phyloP scores from a whole-genome alignment of 208 protist species.

The Blechomonas ayalai region DNA sequence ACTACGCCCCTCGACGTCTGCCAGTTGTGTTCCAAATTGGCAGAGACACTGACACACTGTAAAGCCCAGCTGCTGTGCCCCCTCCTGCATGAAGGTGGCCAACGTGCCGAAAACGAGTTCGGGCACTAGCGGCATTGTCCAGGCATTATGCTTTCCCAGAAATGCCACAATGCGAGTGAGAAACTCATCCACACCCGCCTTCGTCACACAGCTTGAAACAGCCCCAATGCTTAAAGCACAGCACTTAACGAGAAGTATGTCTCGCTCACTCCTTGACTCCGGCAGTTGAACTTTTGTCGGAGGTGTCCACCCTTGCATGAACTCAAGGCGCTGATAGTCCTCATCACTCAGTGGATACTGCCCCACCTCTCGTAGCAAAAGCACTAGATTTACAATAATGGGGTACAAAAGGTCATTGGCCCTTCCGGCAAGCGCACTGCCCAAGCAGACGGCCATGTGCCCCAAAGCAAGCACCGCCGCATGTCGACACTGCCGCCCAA shows the following conservation, averaged over 20 bases:
- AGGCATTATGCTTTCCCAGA: constrained; percentile 38
- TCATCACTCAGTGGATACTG: constrained; percentile 15
- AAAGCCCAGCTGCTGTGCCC: constrained; percentile 56
- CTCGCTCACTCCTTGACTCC: constrained; percentile 14
- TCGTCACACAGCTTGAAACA: constrained; percentile 46
- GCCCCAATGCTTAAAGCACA: constrained; percentile 45
- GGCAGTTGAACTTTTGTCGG: constrained; percentile 30
- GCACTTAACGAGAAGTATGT: too few species aligned
- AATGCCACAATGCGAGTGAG: constrained; percentile 30
- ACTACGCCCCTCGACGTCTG: constrained; percentile 18
- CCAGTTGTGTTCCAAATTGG: constrained; percentile 15
- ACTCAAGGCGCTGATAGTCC: too few species aligned
- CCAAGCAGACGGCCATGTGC: constrained; percentile 41
- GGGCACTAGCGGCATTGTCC: constrained; percentile 27
- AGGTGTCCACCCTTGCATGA: not conserved
- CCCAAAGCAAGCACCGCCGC: constrained; percentile 51
- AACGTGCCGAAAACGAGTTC: constrained; percentile 52
- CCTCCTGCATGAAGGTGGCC: constrained; percentile 39
- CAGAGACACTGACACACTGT: constrained; percentile 48
- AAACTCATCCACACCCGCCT: constrained; percentile 36
- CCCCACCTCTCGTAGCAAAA: constrained; percentile 18
- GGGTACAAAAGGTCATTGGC: constrained; percentile 24
- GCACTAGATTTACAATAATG: constrained; percentile 49
- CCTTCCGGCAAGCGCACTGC: constrained; percentile 29
- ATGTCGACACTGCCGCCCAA: constrained; percentile 26